Conservation (phyloP, 768 basidiomycete genomes). For the Neoboletus magnificus region DNA sequence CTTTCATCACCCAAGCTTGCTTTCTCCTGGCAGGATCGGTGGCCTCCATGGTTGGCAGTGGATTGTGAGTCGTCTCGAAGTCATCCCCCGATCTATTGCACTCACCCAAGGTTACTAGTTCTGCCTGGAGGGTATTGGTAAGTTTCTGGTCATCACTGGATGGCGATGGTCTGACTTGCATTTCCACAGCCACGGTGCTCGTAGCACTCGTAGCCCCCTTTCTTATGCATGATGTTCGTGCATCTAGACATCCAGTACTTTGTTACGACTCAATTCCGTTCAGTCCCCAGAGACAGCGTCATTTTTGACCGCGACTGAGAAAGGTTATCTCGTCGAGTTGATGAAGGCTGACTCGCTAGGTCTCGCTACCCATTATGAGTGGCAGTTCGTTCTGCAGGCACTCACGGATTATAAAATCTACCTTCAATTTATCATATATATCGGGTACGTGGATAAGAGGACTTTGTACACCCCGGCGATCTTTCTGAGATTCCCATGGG, state of each 20-base stretch:
- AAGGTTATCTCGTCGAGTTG: conserved; percentile 34
- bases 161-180: neutral
- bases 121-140: conserved; percentile 24
- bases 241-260: neutral
- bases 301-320: conserved; percentile 32
- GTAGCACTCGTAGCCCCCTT: conserved; percentile 33
- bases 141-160: neutral
- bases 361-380: conserved; percentile 41
- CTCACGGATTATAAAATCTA: conserved; percentile 42
- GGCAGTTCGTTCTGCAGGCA: conserved; percentile 46
- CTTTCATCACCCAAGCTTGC: neutral
- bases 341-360: conserved; percentile 41
- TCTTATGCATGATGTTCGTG: conserved; percentile 49
- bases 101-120: conserved; percentile 21
- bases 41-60: conserved; percentile 38
- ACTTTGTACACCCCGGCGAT: no score
- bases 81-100: neutral
- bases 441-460: conserved; percentile 29
- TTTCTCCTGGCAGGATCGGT: conserved; percentile 17
- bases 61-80: conserved; percentile 27
- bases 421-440: conserved; percentile 31
- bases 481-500: neutral
- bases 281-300: conserved; percentile 12
- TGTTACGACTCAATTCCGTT: neutral
- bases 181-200: conserved; percentile 8